Base-by-base conservation (phyloP, 139 green algal species). In the Tetraselmis striata region DNA sequence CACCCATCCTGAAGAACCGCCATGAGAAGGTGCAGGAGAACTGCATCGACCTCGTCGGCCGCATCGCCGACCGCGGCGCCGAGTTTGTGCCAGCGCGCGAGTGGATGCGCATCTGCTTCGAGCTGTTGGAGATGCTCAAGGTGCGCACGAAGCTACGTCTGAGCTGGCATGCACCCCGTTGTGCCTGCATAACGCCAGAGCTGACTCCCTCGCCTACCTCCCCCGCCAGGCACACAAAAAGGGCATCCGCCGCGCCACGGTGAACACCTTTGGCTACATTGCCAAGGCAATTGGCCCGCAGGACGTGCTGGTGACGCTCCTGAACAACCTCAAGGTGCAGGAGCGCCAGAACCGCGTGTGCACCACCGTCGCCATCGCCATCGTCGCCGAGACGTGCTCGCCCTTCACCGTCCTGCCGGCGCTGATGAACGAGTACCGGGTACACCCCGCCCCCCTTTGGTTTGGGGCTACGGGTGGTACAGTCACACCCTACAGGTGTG, bases 21-120 rank as follows among this genome's bases (percentile, higher is more conserved):
- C 88, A 94, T 75, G 90, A 92, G 82, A 92, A 93, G 89, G 92
- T 99, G 83, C 95, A 98, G 86, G 96, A 99, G 89, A 98, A 98
- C 84, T 97, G 91, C 87, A 98, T 99, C 76, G 95, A 99, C 89
- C 89, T 99, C 30, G 96, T 99, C 27, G 97, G 97, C 1, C 94
- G 96, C 82, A 98, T 99, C 80, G 97, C 97, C 0, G 97, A 99
- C 90, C 86, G 96, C 25, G 96, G 94, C 45, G 93, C 96, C 1
- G 96, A 99, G 89, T 97, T 93, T 80, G 96, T 99, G 76, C 95
- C 97, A n/a, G 94, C 97, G 0, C 89, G 95, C 45, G 97, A 99
- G 90, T 99, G 97, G 97, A 99, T 99, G 97, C 95, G 97, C 84
- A 98, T 99, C 90, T 99, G 97, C 92, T 99, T 99, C 77, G 97